Conservation (phyloP, 768 basidiomycete species). For the Boletus bicolor region DNA sequence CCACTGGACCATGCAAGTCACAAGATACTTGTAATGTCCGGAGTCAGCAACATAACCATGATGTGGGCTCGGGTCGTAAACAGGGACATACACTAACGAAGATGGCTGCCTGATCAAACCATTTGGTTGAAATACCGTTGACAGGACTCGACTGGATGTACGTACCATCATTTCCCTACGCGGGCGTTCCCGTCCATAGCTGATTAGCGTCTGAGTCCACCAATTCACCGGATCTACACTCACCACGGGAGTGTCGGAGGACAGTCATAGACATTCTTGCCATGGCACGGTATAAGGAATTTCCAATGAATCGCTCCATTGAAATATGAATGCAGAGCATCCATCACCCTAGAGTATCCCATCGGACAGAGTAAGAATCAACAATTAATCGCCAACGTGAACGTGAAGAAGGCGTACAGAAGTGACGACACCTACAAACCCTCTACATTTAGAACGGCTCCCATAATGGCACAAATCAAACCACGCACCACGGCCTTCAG, state of each 20-base stretch:
- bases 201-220: neutral
- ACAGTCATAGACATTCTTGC: neutral
- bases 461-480: neutral
- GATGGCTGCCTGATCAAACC: neutral
- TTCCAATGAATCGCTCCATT: neutral
- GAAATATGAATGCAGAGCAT: neutral
- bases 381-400: neutral
- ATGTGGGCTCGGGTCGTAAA: neutral
- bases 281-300: neutral
- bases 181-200: neutral
- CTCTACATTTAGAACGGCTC: neutral
- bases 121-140: neutral
- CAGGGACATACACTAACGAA: neutral
- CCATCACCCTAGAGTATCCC: neutral
- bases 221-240: neutral
- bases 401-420: neutral
- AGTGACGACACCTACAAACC: neutral
- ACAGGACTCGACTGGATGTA: neutral
- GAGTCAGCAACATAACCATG: neutral
- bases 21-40: neutral
- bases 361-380: neutral
- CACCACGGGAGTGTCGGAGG: neutral
- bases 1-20: conserved; percentile 9
- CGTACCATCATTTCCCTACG: conserved; percentile 3
- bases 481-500: conserved; percentile 4